These are phyloP conservation scores for Cladophialophora chaetospira DNA, from an alignment of 2,329 filamentous ascomycete species.

Conservation along the genomic window DNA sequence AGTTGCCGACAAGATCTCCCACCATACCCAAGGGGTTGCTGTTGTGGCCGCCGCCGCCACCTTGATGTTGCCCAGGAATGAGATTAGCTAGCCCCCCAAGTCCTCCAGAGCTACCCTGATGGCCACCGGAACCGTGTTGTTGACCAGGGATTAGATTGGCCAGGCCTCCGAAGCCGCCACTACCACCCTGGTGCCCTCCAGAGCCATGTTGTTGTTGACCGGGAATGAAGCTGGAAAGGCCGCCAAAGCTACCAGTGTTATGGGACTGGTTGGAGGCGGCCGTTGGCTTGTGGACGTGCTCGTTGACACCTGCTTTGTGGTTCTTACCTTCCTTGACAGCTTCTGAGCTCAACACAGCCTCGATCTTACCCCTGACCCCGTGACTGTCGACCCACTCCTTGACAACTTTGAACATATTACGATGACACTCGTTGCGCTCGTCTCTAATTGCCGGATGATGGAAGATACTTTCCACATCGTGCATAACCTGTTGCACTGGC, in stretches of 20 bases:
- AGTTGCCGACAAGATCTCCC: slow-evolving; percentile 24
- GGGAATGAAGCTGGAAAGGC: slow-evolving; percentile 5
- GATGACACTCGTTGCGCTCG: slow-evolving; percentile 74
- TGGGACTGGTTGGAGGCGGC: not conserved
- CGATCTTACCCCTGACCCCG: slow-evolving; percentile 68
- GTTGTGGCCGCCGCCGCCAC: slow-evolving; percentile 6
- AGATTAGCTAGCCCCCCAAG: slow-evolving; percentile 23
- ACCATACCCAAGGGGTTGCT: slow-evolving; percentile 26
- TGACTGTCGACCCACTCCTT: slow-evolving; percentile 74
- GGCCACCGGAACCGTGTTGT: slow-evolving; percentile 6
- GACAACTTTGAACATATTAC: slow-evolving; percentile 85
- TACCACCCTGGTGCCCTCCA: slow-evolving; percentile 11
- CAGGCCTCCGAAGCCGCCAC: slow-evolving; percentile 21
- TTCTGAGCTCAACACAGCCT: slow-evolving; percentile 76
- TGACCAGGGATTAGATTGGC: slow-evolving; percentile 25
- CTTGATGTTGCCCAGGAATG: slow-evolving; percentile 22
- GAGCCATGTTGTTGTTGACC: slow-evolving; percentile 12
- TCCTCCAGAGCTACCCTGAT: slow-evolving; percentile 18
- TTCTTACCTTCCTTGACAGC: slow-evolving; percentile 83
- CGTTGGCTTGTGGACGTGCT: slow-evolving; percentile 16
- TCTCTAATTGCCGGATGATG: slow-evolving; percentile 87
- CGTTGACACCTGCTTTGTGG: slow-evolving; percentile 54
- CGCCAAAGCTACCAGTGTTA: not conserved
- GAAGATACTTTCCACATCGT: slow-evolving; percentile 80
- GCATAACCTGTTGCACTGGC: slow-evolving; percentile 77